Conservation (phyloP, 2,329 filamentous ascomycete species). For the Ceratocystis albifundus region DNA sequence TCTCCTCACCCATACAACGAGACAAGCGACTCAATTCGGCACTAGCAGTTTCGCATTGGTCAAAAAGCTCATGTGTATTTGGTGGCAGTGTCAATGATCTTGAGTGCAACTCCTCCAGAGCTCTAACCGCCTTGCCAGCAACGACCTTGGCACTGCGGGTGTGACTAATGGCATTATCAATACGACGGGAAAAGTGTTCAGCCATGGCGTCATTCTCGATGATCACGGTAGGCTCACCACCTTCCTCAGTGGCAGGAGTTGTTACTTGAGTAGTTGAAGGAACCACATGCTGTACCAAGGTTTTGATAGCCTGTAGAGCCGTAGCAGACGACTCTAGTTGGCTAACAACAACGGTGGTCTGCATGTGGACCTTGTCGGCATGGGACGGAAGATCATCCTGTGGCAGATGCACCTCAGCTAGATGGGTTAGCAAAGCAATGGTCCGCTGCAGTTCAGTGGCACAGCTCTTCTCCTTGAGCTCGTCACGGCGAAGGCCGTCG, state of each 20-base stretch:
- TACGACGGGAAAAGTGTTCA: conserved; percentile 55
- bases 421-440: conserved; percentile 75
- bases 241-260: conserved; percentile 17
- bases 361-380: conserved; percentile 70
- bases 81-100: conserved; percentile 62
- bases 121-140: conserved; percentile 63
- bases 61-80: conserved; percentile 57
- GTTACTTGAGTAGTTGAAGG: conserved; percentile 26
- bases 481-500: conserved; percentile 69
- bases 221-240: conserved; percentile 6
- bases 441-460: conserved; percentile 71
- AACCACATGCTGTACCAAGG: conserved; percentile 53
- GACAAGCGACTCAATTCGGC: conserved; percentile 55
- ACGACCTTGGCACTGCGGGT: conserved; percentile 76
- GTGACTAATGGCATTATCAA: conserved; percentile 60
- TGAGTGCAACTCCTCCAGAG: conserved; percentile 64
- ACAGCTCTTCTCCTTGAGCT: conserved; percentile 74
- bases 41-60: conserved; percentile 53
- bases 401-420: conserved; percentile 68
- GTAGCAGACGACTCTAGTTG: conserved; percentile 68
- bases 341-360: conserved; percentile 62
- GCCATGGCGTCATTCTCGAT: conserved; percentile 51
- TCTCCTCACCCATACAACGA: conserved; percentile 52
- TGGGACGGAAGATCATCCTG: conserved; percentile 54
- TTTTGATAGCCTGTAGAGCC: conserved; percentile 51